phyloP scores from a whole-genome alignment of 148 eudicot species.

The Cornus suecica region DNA sequence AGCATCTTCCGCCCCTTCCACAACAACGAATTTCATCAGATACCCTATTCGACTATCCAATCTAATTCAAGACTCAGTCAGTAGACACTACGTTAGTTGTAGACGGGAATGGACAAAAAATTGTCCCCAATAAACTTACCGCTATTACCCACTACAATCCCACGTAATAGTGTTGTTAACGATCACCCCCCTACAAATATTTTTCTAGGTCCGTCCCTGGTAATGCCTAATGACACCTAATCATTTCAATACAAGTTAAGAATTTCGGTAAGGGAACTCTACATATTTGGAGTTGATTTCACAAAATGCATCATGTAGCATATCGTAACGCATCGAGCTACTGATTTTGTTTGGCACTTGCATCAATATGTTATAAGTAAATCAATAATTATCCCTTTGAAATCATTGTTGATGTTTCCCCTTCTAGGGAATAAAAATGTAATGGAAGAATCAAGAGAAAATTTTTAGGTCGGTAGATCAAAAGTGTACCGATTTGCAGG shows the following conservation, averaged over 20 bases:
- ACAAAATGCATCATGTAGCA: not conserved
- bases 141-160: no score
- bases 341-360: not conserved
- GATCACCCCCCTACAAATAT: no score
- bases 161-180: no score
- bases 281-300: not conserved
- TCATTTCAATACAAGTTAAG: no score
- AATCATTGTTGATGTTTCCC: not conserved
- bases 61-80: no score
- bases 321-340: not conserved
- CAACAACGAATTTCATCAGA: no score
- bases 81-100: no score
- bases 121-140: no score
- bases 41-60: no score
- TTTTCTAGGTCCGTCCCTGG: no score
- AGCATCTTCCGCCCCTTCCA: no score
- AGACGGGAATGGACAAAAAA: no score
- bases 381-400: not conserved
- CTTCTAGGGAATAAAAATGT: not conserved
- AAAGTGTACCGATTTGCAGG: not conserved
- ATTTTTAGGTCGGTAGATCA: not conserved
- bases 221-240: not conserved
- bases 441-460: not conserved
- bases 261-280: not conserved
- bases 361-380: not conserved